phyloP scores from a whole-genome alignment of 2,329 filamentous ascomycete species.

The Drechslera avenae region DNA sequence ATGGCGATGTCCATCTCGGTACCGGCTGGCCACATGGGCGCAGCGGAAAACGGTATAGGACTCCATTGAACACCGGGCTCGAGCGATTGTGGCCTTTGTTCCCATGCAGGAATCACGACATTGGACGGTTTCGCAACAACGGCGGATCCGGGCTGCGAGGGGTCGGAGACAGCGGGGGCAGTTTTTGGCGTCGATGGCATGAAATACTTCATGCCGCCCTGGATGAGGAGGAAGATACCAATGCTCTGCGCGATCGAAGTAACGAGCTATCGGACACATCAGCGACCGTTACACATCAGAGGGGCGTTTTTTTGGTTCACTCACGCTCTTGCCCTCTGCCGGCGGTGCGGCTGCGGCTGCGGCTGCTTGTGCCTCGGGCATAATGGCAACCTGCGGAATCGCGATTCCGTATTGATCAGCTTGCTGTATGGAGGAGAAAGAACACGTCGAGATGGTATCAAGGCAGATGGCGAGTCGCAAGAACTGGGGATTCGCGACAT shows the following conservation, averaged over 20 bases:
- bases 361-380: slow-evolving; percentile 38
- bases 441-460: slow-evolving; percentile 9
- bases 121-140: slow-evolving; percentile 29
- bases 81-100: slow-evolving; percentile 49
- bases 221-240: slow-evolving; percentile 63
- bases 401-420: slow-evolving; percentile 14
- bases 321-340: slow-evolving; percentile 32
- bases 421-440: slow-evolving; percentile 8
- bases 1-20: slow-evolving; percentile 81
- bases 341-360: slow-evolving; percentile 11
- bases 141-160: slow-evolving; percentile 25
- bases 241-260: slow-evolving; percentile 59
- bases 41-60: slow-evolving; percentile 70
- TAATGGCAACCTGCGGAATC: slow-evolving; percentile 24
- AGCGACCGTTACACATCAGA: slow-evolving; percentile 12
- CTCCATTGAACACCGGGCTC: slow-evolving; percentile 64
- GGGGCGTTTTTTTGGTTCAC: slow-evolving; percentile 12
- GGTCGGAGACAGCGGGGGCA: slow-evolving; percentile 18
- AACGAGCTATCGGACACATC: slow-evolving; percentile 35
- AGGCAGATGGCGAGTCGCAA: slow-evolving; percentile 8
- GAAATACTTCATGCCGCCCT: slow-evolving; percentile 63
- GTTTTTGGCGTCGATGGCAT: slow-evolving; percentile 46
- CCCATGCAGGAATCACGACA: slow-evolving; percentile 45
- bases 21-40: slow-evolving; percentile 85
- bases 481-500: slow-evolving; percentile 13